Evolutionary conservation across 1,284 basidiomycete genomes (phyloP), one percentile per base, ranked within the genome.

Genomic region (Xanthoconium separans): DNA sequence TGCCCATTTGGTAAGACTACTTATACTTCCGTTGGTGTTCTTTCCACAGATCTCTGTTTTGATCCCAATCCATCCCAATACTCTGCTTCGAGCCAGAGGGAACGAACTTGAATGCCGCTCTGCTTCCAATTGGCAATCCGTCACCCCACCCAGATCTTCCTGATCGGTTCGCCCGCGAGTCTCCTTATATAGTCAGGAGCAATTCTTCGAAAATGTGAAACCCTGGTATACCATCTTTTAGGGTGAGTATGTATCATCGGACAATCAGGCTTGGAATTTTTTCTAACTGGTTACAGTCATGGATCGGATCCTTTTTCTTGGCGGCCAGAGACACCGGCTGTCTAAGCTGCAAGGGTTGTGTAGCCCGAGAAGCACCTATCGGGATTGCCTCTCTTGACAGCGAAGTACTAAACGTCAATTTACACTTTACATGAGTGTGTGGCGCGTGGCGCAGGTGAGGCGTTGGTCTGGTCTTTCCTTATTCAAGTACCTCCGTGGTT

Each of bases 81-180:
- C n/a, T n/a, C n/a, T n/a, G n/a, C n/a, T n/a, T n/a, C n/a, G n/a
- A n/a, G n/a, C n/a, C n/a, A n/a, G n/a, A n/a, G n/a, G n/a, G n/a
- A n/a, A n/a, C n/a, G n/a, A n/a, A n/a, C n/a, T n/a, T n/a, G n/a
- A n/a, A n/a, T n/a, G n/a, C 24, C 15, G 44, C 30, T 47, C 30
- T 50, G 16, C 24, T 44, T 36, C 36, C 33, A 44, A 51, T 47
- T 40, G 46, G 42, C 41, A 50, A 24, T 42, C 44, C 22, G 6
- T 39, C 18, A 34, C 16, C 51, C 39, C 39, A 8, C 52, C 39
- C 5, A 44, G 47, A 57, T 57, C 52, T 46, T 51, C 51, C 40
- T 53, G 62, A 62, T 62, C 53, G 47, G 51, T 41, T 9, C 33
- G 15, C 30, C 15, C 41, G 48, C 29, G 18, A 48, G 52, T 62